phyloP scores from a whole-genome alignment of 23 red algal genomes.

The Gracilaria domingensis region DNA sequence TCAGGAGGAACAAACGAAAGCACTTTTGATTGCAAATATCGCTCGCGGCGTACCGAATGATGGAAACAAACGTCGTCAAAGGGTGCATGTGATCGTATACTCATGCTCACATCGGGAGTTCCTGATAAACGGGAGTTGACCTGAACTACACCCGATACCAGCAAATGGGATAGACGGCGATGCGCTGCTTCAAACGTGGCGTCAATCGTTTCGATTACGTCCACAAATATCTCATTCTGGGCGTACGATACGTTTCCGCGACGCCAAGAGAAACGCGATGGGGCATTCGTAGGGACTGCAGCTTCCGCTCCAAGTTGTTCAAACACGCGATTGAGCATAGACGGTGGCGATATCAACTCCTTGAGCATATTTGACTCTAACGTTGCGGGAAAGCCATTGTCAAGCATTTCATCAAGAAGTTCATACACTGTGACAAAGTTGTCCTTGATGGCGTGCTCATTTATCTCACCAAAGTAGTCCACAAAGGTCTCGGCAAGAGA shows the following conservation, averaged over 20 bases:
- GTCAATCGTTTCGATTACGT: constrained; percentile 85
- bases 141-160: constrained; percentile 66
- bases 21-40: constrained; percentile 53
- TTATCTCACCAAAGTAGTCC: constrained; percentile 91
- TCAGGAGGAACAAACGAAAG: constrained; percentile 93
- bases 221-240: constrained; percentile 94
- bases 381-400: constrained; percentile 83
- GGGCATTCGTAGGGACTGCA: constrained; percentile 15
- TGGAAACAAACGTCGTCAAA: constrained; percentile 82
- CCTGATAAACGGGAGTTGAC: constrained; percentile 81
- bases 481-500: constrained; percentile 68
- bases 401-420: constrained; percentile 94
- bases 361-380: constrained; percentile 79
- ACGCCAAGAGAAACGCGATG: constrained; percentile 59
- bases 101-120: constrained; percentile 83
- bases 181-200: constrained; percentile 57
- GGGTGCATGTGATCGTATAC: constrained; percentile 45
- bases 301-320: constrained; percentile 60
- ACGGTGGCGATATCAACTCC: constrained; percentile 83
- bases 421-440: constrained; percentile 98
- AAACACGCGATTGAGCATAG: constrained; percentile 75
- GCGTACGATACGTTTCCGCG: constrained; percentile 77
- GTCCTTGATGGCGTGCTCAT: constrained; percentile 95
- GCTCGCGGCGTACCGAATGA: constrained; percentile 73
- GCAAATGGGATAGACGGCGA: constrained; percentile 52